Percentiles rank a stretch among this genome's conserved stretches.
phyloP scores from a whole-genome alignment of 257 asterid genomes.

The Solanum commersonii region DNA sequence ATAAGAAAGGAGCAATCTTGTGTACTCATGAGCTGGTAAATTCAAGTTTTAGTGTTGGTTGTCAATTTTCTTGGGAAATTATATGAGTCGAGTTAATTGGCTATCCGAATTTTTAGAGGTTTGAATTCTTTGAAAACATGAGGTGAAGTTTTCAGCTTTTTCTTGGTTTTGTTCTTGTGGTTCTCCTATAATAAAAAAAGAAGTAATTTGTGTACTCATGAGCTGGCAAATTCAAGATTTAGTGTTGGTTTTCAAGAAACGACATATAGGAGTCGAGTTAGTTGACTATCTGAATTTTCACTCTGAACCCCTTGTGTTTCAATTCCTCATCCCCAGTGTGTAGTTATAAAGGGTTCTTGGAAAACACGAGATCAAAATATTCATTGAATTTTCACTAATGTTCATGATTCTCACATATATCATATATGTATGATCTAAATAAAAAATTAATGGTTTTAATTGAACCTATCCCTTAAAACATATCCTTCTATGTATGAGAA shows the following conservation, averaged over 20 bases:
- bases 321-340: background rate
- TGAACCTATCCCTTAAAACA: background rate
- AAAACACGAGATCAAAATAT: background rate
- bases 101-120: background rate
- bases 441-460: background rate
- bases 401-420: background rate
- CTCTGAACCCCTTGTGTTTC: background rate
- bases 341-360: background rate
- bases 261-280: background rate
- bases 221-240: background rate
- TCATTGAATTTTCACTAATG: no score
- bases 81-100: background rate
- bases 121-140: fast-evolving
- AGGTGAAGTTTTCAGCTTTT: no score
- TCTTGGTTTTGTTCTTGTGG: background rate
- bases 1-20: background rate
- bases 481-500: background rate
- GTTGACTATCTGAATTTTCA: background rate
- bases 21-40: background rate
- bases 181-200: background rate
- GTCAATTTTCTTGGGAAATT: background rate
- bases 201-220: background rate
- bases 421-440: background rate
- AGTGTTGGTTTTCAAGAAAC: background rate
- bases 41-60: background rate